Percentiles rank a stretch among this genome's conserved stretches.
These are phyloP conservation scores for Leptosphaerulina australis DNA, from an alignment of 2,329 filamentous ascomycete genomes.

Conservation along the genomic window DNA sequence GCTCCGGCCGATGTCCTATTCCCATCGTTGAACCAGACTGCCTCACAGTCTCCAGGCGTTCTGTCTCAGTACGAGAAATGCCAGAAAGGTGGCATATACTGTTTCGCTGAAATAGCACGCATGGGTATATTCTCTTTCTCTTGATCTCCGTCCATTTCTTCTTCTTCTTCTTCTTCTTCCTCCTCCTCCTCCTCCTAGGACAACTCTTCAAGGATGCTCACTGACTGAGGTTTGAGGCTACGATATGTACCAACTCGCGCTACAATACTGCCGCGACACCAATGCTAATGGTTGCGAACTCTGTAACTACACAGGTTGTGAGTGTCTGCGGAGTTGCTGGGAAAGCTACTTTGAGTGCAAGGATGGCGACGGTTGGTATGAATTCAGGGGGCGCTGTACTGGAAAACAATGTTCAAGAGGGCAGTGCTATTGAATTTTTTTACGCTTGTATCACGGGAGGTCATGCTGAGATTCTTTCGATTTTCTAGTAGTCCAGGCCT, in stretches of 20 bases:
- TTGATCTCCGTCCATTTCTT: neutral
- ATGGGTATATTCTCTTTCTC: neutral
- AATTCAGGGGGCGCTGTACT: neutral
- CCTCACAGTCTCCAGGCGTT: no score
- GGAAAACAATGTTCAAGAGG: neutral
- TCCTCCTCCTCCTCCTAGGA: neutral
- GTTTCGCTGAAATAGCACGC: neutral
- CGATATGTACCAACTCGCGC: neutral
- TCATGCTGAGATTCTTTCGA: no score
- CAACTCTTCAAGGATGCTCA: neutral
- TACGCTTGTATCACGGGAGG: no score
- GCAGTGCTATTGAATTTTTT: neutral
- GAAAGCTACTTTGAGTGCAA: neutral
- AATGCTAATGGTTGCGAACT: neutral
- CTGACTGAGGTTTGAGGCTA: neutral
- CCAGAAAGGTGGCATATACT: neutral
- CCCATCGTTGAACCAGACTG: no score
- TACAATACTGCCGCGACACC: slow-evolving; percentile 4
- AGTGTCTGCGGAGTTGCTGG: neutral
- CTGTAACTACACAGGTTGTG: neutral
- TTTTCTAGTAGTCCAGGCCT: no score
- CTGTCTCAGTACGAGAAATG: neutral
- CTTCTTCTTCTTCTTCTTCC: no score
- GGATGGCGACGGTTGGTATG: slow-evolving; percentile 1
- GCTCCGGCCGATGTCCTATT: no score